Percentiles rank a stretch among this genome's conserved stretches.
Conservation (phyloP, 2,329 filamentous ascomycete genomes). For the Dryadomyces sulphureus region DNA sequence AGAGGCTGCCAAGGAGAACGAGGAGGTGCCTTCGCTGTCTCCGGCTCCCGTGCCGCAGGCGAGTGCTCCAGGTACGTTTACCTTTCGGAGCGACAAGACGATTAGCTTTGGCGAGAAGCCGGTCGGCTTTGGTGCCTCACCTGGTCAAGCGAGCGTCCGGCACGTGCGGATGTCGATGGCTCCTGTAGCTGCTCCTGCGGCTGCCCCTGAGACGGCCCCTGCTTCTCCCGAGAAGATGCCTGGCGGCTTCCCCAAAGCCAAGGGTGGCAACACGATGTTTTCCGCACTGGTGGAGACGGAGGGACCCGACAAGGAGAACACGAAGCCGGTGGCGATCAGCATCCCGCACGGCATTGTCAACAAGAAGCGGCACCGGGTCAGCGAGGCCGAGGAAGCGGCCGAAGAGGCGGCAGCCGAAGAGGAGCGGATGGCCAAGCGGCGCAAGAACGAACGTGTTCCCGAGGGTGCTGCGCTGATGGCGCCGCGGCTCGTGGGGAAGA, state of each 20-base stretch:
- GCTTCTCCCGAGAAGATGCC: slow-evolving; percentile 4
- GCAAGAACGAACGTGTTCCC: slow-evolving; percentile 30
- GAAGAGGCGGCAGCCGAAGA: slow-evolving; percentile 29
- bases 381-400: slow-evolving; percentile 39
- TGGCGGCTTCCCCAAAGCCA: slow-evolving; percentile 25
- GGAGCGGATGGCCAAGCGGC: slow-evolving; percentile 45
- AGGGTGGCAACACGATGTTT: background rate
- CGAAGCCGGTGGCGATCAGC: slow-evolving; percentile 22
- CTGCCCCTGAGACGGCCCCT: too few relatives aligned
- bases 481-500: slow-evolving; percentile 24
- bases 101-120: slow-evolving; percentile 39
- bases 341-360: slow-evolving; percentile 39
- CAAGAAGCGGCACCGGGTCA: slow-evolving; percentile 50
- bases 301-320: slow-evolving; percentile 40
- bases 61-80: slow-evolving; percentile 42
- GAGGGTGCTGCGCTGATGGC: slow-evolving; percentile 39
- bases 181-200: slow-evolving; percentile 1
- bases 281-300: slow-evolving; percentile 10
- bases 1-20: background rate
- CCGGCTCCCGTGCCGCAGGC: slow-evolving; percentile 7
- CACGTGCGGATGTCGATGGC: slow-evolving; percentile 40
- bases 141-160: slow-evolving; percentile 46
- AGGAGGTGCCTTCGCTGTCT: background rate
- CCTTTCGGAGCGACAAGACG: slow-evolving; percentile 51
- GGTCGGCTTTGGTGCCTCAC: slow-evolving; percentile 38